Evolutionary conservation across 176 grass and related monocot genomes (phyloP), one percentile per base, ranked within the genome.

Genomic region (Oryza glaberrima): DNA sequence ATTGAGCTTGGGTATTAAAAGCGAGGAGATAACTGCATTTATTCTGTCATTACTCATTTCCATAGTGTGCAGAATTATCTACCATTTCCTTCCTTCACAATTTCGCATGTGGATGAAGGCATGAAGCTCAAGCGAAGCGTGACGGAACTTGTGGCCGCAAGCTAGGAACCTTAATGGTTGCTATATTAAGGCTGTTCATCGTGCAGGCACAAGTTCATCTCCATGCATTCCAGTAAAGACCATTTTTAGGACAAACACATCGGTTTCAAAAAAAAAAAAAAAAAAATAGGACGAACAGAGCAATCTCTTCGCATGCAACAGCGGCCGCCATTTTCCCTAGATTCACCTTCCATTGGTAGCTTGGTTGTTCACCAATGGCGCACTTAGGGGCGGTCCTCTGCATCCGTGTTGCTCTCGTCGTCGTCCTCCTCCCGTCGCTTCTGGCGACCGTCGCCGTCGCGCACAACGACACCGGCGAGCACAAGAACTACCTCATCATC

Each of bases 401-500:
- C 70, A 14, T 81, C 44, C 60, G 14, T 45, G 2, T 54, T 6
- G 77, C 32, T 67, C 11, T 47, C 60, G 15, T 70, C 82, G 46
- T 47, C 82, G 36, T 85, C 82, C 46, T 85, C 77, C 22, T 84
- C 77, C 28, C 44, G 1, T 67, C 72, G 44, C 78, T 52, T 36
- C 77, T 76, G 70, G 70, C 4, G 38, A 69, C 16, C 87, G 5
- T 77, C n/a, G 71, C 9, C 51, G 77, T 64, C 1, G 82, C 77
- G 16, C 82, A 89, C 77, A 12, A 81, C 26, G 88, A 89, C 77
- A 12, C 2, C 0, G 87, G 82, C 77, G 38, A 23, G 16, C 88
- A 85, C 65, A 85, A 77, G 88, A 89, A 89, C 88, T 89, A 85
- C 88, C 88, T 89, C 72, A 23, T 89, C 88, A 77, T 89, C 65